A percentile compares a stretch with the other conserved stretches of the same genome.
Conservation (phyloP, 495 filamentous ascomycete species). For the Jackrogersella multiformis region DNA sequence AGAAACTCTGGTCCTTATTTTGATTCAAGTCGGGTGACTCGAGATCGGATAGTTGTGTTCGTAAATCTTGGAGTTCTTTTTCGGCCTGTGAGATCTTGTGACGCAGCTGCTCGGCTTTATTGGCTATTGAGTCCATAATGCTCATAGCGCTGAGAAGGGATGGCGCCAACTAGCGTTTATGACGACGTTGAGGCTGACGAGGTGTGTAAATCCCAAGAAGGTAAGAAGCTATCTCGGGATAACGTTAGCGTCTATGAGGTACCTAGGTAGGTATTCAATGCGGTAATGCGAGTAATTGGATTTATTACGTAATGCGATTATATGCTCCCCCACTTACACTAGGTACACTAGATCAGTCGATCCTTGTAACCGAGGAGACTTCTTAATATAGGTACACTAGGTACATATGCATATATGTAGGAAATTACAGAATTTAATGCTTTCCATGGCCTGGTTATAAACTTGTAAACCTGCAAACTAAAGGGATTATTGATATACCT, state of each 20-base stretch:
- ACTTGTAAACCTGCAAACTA: neutral
- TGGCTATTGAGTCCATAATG: slow-evolving; percentile 29
- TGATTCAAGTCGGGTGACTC: slow-evolving; percentile 33
- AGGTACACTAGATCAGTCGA: no score
- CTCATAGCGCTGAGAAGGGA: neutral
- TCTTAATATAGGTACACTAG: neutral
- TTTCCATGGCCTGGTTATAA: neutral
- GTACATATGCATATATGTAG: neutral
- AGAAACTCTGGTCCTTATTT: slow-evolving; percentile 5
- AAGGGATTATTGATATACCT: no score
- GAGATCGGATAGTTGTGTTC: slow-evolving; percentile 48
- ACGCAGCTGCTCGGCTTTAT: slow-evolving; percentile 42
- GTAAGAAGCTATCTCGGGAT: slow-evolving; percentile 23
- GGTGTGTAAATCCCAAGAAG: slow-evolving; percentile 8
- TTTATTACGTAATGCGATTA: slow-evolving; percentile 23
- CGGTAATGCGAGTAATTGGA: neutral
- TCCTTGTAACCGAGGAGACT: slow-evolving; percentile 2
- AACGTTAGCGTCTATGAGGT: no score
- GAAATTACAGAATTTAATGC: neutral
- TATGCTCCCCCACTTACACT: slow-evolving; percentile 19
- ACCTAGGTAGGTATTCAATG: no score
- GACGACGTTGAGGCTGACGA: slow-evolving; percentile 27
- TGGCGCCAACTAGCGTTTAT: slow-evolving; percentile 1
- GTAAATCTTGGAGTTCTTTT: slow-evolving; percentile 46
- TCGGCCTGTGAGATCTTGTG: slow-evolving; percentile 48